Conservation (phyloP, 345 rosid species). For the Clarkia xantiana region DNA sequence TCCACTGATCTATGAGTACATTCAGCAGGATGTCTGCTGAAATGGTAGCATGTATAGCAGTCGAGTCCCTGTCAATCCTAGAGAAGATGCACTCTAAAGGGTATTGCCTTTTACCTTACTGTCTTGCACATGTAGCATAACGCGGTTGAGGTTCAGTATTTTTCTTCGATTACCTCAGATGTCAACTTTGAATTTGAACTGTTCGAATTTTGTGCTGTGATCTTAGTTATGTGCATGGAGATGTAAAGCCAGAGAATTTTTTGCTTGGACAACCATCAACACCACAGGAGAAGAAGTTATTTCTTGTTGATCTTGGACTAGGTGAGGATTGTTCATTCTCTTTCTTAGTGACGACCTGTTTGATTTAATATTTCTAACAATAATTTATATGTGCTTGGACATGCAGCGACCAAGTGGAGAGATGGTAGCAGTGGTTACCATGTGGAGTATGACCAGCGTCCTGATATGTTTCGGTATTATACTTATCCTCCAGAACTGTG, state of each 20-base stretch:
- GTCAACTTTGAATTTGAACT: background rate
- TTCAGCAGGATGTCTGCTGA: constrained; percentile 71
- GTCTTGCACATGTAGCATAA: too few relatives aligned
- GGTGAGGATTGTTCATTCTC: constrained; percentile 23
- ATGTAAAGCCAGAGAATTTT: constrained; percentile 94
- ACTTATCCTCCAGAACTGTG: background rate
- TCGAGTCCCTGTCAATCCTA: constrained; percentile 80
- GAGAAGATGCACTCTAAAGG: constrained; percentile 91
- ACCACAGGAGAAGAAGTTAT: constrained; percentile 70
- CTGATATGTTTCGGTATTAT: constrained; percentile 86
- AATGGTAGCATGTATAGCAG: constrained; percentile 97
- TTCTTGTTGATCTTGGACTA: constrained; percentile 89
- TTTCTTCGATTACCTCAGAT: constrained; percentile 4
- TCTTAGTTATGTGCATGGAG: constrained; percentile 89
- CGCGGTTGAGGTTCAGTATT: background rate
- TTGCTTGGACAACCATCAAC: constrained; percentile 90
- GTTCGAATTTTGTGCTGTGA: constrained; percentile 2
- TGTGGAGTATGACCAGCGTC: constrained; percentile 97
- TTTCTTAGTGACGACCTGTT: too few relatives aligned
- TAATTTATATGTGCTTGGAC: too few relatives aligned
- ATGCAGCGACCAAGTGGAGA: constrained; percentile 88
- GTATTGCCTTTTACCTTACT: constrained; percentile 26
- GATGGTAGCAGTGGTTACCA: constrained; percentile 63
- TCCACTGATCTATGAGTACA: background rate
- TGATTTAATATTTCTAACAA: too few relatives aligned